phyloP scores from a whole-genome alignment of 768 basidiomycete genomes.

The Cubamyces lactineus region DNA sequence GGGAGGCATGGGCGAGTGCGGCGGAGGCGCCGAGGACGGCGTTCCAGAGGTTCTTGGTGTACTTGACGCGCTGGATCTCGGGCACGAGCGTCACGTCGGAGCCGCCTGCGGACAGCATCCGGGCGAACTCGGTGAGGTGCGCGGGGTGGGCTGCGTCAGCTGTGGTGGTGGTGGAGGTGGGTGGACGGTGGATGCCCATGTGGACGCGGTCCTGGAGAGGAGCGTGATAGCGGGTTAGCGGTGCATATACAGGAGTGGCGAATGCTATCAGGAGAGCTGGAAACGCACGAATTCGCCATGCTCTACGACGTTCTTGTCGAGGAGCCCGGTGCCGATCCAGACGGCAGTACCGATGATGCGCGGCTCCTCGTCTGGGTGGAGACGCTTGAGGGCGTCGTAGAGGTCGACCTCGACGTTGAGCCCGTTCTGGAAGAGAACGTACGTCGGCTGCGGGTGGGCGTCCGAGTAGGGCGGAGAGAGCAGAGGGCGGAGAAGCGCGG shows the following conservation, averaged over 20 bases:
- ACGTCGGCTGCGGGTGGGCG: slow-evolving; percentile 53
- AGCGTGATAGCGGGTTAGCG: neutral
- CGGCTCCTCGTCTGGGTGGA: slow-evolving; percentile 47
- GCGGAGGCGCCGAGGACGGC: slow-evolving; percentile 55
- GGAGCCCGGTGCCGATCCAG: slow-evolving; percentile 56
- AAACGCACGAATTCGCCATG: slow-evolving; percentile 55
- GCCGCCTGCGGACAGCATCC: slow-evolving; percentile 52
- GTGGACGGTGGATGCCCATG: slow-evolving; percentile 56
- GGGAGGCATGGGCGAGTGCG: slow-evolving; percentile 51
- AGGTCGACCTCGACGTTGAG: slow-evolving; percentile 70
- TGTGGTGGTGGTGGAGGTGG: slow-evolving; percentile 41
- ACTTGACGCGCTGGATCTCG: slow-evolving; percentile 67
- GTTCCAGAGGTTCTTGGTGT: slow-evolving; percentile 68
- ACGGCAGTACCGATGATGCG: slow-evolving; percentile 58
- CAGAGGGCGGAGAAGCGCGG: slow-evolving; percentile 58
- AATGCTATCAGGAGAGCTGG: neutral
- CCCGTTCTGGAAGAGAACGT: slow-evolving; percentile 73
- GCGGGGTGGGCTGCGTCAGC: slow-evolving; percentile 49
- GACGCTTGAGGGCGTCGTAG: slow-evolving; percentile 50
- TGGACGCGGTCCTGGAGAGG: slow-evolving; percentile 49
- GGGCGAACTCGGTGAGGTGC: slow-evolving; percentile 48
- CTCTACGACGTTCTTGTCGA: slow-evolving; percentile 50
- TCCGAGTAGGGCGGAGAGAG: slow-evolving; percentile 52
- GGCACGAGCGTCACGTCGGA: slow-evolving; percentile 49
- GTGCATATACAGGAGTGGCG: neutral